Conservation (phyloP, 169 alveolate species). For the Perkinsus chesapeaki region DNA sequence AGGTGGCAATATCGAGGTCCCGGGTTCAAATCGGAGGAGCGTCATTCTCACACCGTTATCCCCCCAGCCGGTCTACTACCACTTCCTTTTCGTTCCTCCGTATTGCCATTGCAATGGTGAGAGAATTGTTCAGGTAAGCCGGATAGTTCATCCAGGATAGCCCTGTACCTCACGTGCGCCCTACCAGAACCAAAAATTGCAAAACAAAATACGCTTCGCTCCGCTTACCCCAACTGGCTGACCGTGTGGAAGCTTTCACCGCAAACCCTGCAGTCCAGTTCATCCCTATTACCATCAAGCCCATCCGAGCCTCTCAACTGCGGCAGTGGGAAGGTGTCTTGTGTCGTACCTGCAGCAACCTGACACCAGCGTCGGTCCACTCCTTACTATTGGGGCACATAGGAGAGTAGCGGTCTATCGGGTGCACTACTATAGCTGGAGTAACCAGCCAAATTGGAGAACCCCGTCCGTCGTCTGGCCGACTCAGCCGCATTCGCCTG, state of each 20-base stretch:
- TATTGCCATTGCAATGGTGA: no score
- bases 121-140: no score
- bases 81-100: no score
- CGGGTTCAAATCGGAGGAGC: no score
- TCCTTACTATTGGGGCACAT: not conserved
- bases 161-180: no score
- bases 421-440: not conserved
- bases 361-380: not conserved
- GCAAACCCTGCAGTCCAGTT: not conserved
- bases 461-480: not conserved
- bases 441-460: not conserved
- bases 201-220: no score
- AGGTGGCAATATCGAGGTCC: no score
- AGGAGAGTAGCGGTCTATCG: not conserved
- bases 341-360: not conserved
- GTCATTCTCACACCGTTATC: no score
- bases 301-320: not conserved
- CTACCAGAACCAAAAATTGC: no score
- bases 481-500: not conserved
- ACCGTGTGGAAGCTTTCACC: not conserved
- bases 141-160: no score
- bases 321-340: not conserved
- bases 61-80: no score
- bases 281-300: not conserved
- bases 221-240: not conserved